Evolutionary conservation across 2,329 filamentous ascomycete genomes (phyloP).

Genomic region (Didymella lethalis): DNA sequence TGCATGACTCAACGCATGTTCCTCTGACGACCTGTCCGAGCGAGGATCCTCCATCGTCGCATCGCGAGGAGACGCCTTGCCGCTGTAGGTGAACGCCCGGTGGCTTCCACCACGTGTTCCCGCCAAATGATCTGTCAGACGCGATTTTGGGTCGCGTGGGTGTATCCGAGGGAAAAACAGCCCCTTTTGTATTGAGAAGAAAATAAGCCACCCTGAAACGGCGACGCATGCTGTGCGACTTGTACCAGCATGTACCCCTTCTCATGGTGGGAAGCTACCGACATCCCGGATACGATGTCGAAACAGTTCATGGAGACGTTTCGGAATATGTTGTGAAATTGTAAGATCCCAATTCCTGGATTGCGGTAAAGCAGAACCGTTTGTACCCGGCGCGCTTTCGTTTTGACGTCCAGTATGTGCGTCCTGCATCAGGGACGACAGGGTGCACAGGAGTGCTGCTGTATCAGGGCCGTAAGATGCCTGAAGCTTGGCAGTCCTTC

Average conservation of each 20-base stretch:
- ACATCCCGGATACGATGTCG: conserved; percentile 3
- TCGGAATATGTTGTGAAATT: conserved; percentile 14
- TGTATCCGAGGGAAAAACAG: not conserved
- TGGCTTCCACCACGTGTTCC: not conserved
- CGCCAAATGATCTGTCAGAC: not conserved
- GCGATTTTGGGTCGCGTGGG: not conserved
- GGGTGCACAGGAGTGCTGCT: conserved; percentile 3
- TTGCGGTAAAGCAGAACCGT: conserved; percentile 10
- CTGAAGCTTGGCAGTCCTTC: conserved; percentile 11
- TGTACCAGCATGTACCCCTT: conserved; percentile 4
- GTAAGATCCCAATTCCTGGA: conserved; percentile 14
- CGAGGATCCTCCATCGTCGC: not conserved
- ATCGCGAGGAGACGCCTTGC: not conserved
- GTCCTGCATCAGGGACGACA: conserved; percentile 6
- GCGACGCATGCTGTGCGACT: conserved; percentile 13
- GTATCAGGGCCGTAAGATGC: not conserved
- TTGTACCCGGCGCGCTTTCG: not conserved
- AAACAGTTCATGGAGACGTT: conserved; percentile 18
- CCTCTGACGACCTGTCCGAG: not conserved
- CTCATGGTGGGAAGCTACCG: conserved; percentile 8
- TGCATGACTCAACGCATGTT: not conserved
- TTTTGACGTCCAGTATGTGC: conserved; percentile 8
- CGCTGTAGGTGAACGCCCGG: not conserved
- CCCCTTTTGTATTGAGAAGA: not conserved
- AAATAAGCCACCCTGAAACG: conserved; percentile 5